These are phyloP conservation scores for Cordyceps cateniannulata DNA, from an alignment of 2,329 filamentous ascomycete species.

Conservation along the genomic window DNA sequence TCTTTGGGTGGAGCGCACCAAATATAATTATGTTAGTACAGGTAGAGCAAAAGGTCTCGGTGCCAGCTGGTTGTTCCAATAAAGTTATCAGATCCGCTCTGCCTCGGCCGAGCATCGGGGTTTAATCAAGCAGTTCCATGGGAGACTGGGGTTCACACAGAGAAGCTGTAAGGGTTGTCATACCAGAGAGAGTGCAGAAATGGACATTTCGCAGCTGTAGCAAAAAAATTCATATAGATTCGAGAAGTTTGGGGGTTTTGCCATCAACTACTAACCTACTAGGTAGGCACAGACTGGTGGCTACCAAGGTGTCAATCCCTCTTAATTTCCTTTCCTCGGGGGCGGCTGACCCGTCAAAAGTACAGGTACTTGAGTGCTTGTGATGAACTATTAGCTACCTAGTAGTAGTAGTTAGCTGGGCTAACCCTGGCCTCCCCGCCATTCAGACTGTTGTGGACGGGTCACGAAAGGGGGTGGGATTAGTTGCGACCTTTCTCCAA, in stretches of 20 bases:
- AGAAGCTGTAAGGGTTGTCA: neutral
- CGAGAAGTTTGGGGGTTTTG: neutral
- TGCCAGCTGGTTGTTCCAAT: constrained; percentile 14
- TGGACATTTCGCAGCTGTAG: neutral
- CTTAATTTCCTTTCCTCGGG: too few species aligned
- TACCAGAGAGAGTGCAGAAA: neutral
- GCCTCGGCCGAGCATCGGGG: constrained; percentile 6
- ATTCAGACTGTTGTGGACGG: too few species aligned
- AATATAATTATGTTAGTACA: too few species aligned
- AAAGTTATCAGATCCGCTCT: constrained; percentile 32
- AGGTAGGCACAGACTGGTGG: too few species aligned
- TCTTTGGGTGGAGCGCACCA: neutral
- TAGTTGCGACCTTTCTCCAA: neutral
- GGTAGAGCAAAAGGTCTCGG: neutral
- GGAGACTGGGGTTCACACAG: neutral
- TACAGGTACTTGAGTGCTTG: too few species aligned
- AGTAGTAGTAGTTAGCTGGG: too few species aligned
- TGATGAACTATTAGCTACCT: too few species aligned
- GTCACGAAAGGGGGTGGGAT: neutral
- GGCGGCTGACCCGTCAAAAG: too few species aligned
- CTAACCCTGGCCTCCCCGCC: too few species aligned
- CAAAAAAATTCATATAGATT: neutral
- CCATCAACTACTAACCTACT: too few species aligned
- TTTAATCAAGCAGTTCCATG: neutral
- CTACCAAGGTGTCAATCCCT: too few species aligned